Percentiles rank a stretch among this genome's conserved stretches.
Evolutionary conservation across 1,139 yeast genomes (phyloP).

Genomic region (Debaryomycetaceae sp.): DNA sequence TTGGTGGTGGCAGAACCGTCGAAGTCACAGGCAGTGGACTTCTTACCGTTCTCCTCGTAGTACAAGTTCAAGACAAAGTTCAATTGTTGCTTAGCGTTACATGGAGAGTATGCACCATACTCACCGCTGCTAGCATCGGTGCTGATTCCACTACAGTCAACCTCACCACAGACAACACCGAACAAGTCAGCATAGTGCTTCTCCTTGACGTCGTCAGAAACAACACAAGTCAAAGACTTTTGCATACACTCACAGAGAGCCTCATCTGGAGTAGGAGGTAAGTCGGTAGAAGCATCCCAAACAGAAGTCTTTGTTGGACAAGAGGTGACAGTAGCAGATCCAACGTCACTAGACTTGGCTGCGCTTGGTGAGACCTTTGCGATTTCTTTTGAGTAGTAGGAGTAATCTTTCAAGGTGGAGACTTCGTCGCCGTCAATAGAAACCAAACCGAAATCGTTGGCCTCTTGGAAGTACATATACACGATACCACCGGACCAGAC

Average conservation of each 20-base stretch:
- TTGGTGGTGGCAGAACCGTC: constrained; percentile 58
- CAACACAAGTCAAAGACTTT: constrained; percentile 34
- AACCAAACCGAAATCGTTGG: constrained; percentile 77
- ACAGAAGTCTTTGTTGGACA: constrained; percentile 37
- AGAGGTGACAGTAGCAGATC: constrained; percentile 24
- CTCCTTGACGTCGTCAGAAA: constrained; percentile 25
- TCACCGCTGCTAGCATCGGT: constrained; percentile 36
- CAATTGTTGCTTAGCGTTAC: constrained; percentile 58
- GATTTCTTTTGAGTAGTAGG: constrained; percentile 54
- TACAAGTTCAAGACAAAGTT: constrained; percentile 60
- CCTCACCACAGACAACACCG: constrained; percentile 28
- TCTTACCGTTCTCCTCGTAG: constrained; percentile 45
- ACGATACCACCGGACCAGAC: constrained; percentile 93
- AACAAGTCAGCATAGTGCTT: constrained; percentile 36
- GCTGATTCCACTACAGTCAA: constrained; percentile 37
- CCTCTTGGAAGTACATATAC: constrained; percentile 85
- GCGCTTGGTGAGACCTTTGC: constrained; percentile 38
- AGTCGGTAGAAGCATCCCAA: constrained; percentile 38
- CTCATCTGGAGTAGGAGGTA: constrained; percentile 47
- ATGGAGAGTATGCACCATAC: constrained; percentile 42
- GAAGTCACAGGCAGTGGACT: constrained; percentile 59
- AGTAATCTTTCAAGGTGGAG: constrained; percentile 44
- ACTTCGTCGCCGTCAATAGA: constrained; percentile 39
- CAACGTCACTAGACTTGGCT: constrained; percentile 25
- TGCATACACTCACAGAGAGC: constrained; percentile 38